Evolutionary conservation across 2,329 filamentous ascomycete genomes (phyloP), one percentile per base, ranked within the genome.

Genomic region (Fonsecaea erecta): DNA sequence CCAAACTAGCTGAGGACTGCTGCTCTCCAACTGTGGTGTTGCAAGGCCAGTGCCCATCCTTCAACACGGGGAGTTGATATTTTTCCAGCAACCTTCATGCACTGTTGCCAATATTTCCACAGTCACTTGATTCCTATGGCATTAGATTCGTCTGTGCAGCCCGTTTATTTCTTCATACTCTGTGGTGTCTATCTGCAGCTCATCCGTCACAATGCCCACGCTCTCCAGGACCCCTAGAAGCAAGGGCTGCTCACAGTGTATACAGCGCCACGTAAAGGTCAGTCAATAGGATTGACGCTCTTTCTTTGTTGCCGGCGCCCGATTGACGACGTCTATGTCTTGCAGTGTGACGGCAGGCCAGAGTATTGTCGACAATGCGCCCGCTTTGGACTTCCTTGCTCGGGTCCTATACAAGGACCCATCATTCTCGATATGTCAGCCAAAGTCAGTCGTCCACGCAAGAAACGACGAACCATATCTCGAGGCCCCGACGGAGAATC

Each of bases 401-500:
- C 56, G 16, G 35, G 56, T n/a, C 56, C 56, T 5, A 34, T 51
- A n/a, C 37, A 59, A 51, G 56, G 56, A 21, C 56, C 37, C 24
- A 59, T 59, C 56, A 48, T 59, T 12, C 56, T 59, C 56, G 56
- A 59, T 40, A 59, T 59, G 56, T 59, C 56, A 8, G 24, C 56
- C n/a, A 35, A 46, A 24, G 40, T 34, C 7, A 32, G 14, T n/a
- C 40, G 40, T 16, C 24, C 56, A 21, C 56, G 26, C 26, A 46
- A 51, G 16, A 59, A 59, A 51, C 37, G 40, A 18, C 56, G 56
- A 24, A 21, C 24, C 21, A 46, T 3, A n/a, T 21, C 35, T 35
- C n/a, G 40, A 8, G 21, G 12, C 24, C 21, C 8, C 2, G 40
- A 2, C 8, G 24, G n/a, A 1, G 24, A 24, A 7, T 4, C 56